A percentile compares a stretch with the other conserved stretches of the same genome.
These are phyloP conservation scores for Haplographium delicatum DNA, from an alignment of 495 filamentous ascomycete species.

Conservation along the genomic window DNA sequence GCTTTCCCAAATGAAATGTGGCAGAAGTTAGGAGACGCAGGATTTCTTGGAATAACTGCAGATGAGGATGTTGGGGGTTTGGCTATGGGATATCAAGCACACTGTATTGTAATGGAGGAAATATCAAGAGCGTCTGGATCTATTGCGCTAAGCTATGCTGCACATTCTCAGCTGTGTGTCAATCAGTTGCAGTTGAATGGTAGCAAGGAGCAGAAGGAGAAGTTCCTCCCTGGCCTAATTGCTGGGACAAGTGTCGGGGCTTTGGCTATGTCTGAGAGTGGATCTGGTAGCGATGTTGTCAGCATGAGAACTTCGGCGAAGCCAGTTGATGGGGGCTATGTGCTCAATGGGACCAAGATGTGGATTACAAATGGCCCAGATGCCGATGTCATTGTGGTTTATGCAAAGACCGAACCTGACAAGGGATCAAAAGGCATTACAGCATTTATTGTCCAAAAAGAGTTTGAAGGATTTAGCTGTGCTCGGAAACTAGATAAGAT, in stretches of 20 bases:
- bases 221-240: constrained; percentile 76
- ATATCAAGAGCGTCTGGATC: constrained; percentile 61
- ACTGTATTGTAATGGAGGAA: constrained; percentile 96
- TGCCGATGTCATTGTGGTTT: constrained; percentile 78
- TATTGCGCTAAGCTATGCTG: constrained; percentile 87
- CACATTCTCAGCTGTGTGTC: constrained; percentile 93
- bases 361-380: constrained; percentile 99
- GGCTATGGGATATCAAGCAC: constrained; percentile 93
- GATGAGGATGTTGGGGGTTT: constrained; percentile 91
- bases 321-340: constrained; percentile 75
- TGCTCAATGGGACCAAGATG: constrained; percentile 94
- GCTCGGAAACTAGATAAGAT: constrained; percentile 95
- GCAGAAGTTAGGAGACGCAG: constrained; percentile 87
- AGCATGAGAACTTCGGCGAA: constrained; percentile 87
- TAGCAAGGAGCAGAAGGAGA: constrained; percentile 66
- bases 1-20: constrained; percentile 89
- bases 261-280: constrained; percentile 92
- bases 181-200: constrained; percentile 95
- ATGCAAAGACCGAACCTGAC: constrained; percentile 86
- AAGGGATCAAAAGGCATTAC: constrained; percentile 88
- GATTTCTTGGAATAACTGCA: constrained; percentile 88
- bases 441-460: constrained; percentile 81
- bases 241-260: constrained; percentile 81
- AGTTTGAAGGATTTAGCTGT: constrained; percentile 72
- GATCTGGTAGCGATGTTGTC: constrained; percentile 88